Conservation (phyloP, 116 monocot species). For the Iris pallida region DNA sequence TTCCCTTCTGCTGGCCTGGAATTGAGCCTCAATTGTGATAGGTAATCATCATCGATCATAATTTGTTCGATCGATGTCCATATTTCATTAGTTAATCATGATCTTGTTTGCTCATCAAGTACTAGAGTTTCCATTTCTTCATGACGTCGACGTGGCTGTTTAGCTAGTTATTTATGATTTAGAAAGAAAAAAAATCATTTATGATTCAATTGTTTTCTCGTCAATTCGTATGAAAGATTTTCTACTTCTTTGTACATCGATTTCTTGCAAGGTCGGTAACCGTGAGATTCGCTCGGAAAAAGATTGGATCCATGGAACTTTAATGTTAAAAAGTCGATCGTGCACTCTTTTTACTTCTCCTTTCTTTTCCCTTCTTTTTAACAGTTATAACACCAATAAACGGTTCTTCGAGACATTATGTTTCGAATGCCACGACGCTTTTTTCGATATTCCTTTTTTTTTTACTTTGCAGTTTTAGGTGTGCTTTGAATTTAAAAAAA, state of each 20-base stretch:
- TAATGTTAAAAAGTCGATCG: slow-evolving; percentile 12
- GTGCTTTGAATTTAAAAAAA: not conserved
- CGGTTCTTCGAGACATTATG: slow-evolving; percentile 2
- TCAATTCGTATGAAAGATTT: not conserved
- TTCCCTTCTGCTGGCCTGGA: slow-evolving; percentile 60
- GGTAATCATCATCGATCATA: slow-evolving; percentile 10
- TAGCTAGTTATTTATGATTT: too few species aligned
- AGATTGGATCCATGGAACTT: slow-evolving; percentile 5
- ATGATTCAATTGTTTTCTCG: too few species aligned
- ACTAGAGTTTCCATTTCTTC: too few species aligned
- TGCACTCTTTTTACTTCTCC: not conserved
- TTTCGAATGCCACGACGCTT: slow-evolving; percentile 1
- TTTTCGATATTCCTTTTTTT: not conserved
- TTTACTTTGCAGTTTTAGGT: not conserved
- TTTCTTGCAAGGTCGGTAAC: slow-evolving; percentile 15
- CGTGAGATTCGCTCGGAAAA: slow-evolving; percentile 7
- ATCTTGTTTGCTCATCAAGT: too few species aligned
- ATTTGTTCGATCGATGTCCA: not conserved
- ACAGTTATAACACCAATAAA: not conserved
- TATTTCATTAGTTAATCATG: not conserved
- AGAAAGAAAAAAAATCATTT: too few species aligned
- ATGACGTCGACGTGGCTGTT: too few species aligned
- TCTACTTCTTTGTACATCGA: not conserved
- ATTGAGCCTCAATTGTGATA: slow-evolving; percentile 52
- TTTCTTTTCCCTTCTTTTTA: slow-evolving; percentile 7